phyloP scores from a whole-genome alignment of 331 rosid species.

The Malus hybrid region DNA sequence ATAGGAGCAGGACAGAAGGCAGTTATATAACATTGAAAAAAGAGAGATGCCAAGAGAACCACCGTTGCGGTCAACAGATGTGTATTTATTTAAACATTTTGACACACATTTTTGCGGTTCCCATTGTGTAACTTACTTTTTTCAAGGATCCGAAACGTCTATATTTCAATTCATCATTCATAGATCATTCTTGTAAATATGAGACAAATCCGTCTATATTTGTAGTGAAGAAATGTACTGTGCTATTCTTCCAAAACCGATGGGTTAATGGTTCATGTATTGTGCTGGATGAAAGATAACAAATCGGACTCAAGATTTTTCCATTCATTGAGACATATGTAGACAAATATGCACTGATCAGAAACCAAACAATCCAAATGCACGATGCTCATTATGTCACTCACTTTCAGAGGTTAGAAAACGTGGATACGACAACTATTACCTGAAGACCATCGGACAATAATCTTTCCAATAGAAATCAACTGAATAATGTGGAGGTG shows the following conservation, averaged over 20 bases:
- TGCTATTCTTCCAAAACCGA: too few relatives aligned
- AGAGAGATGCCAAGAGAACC: not conserved
- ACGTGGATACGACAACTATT: constrained; percentile 9
- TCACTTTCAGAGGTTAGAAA: not conserved
- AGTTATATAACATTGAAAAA: not conserved
- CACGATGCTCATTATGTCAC: not conserved
- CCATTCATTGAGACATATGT: not conserved
- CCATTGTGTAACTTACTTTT: too few relatives aligned
- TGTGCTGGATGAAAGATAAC: not conserved
- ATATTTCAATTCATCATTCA: too few relatives aligned
- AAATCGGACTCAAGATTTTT: not conserved
- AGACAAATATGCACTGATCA: not conserved
- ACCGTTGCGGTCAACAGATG: not conserved
- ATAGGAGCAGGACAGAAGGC: not conserved
- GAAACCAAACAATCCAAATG: not conserved
- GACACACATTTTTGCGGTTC: too few relatives aligned
- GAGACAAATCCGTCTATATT: too few relatives aligned
- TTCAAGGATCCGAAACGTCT: too few relatives aligned
- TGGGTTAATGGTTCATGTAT: not conserved
- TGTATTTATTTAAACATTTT: not conserved
- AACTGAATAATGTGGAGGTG: constrained; percentile 71
- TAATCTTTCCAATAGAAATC: constrained; percentile 89
- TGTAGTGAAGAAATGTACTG: too few relatives aligned
- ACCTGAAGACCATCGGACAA: constrained; percentile 98
- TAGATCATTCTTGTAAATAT: too few relatives aligned